Evolutionary conservation across 2,329 filamentous ascomycete genomes (phyloP).

Genomic region (Ampelomyces quisqualis): DNA sequence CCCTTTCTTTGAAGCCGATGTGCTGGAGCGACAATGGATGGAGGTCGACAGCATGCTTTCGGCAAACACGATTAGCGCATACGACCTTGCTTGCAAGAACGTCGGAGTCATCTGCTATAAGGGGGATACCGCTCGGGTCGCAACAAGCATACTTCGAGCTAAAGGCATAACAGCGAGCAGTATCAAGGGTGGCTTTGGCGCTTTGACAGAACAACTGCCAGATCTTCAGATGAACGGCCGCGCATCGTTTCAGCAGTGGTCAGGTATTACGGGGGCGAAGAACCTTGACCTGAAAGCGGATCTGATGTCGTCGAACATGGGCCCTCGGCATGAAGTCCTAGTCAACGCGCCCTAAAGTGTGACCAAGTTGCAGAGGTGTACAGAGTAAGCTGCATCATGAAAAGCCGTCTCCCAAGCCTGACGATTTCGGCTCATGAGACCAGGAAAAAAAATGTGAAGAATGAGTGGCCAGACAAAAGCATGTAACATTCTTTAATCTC

Average conservation of each 20-base stretch:
- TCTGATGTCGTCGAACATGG: slow-evolving; percentile 5
- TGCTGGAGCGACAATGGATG: slow-evolving; percentile 22
- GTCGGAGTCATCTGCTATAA: slow-evolving; percentile 22
- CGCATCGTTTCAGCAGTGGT: slow-evolving; percentile 6
- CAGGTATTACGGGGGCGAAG: slow-evolving; percentile 1
- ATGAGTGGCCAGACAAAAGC: too few species aligned
- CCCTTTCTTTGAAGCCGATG: slow-evolving; percentile 17
- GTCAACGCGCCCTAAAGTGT: slow-evolving; percentile 4
- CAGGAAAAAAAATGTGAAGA: too few species aligned
- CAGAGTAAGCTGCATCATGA: background rate
- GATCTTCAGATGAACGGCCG: slow-evolving; percentile 11
- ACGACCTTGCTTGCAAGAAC: slow-evolving; percentile 20
- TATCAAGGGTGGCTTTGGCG: slow-evolving; percentile 18
- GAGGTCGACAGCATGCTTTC: slow-evolving; percentile 22
- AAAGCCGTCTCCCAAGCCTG: too few species aligned
- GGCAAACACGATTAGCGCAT: slow-evolving; percentile 16
- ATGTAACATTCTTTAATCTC: too few species aligned
- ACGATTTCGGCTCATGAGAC: too few species aligned
- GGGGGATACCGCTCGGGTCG: slow-evolving; percentile 21
- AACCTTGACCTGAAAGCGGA: slow-evolving; percentile 5
- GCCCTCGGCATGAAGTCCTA: slow-evolving; percentile 1
- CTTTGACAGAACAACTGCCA: slow-evolving; percentile 13
- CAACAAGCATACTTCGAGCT: slow-evolving; percentile 22
- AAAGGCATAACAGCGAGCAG: slow-evolving; percentile 18
- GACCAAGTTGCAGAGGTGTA: background rate